A percentile compares a stretch with the other conserved stretches of the same genome.
phyloP scores from a whole-genome alignment of 169 alveolate species.

The Plasmodium ovale region DNA sequence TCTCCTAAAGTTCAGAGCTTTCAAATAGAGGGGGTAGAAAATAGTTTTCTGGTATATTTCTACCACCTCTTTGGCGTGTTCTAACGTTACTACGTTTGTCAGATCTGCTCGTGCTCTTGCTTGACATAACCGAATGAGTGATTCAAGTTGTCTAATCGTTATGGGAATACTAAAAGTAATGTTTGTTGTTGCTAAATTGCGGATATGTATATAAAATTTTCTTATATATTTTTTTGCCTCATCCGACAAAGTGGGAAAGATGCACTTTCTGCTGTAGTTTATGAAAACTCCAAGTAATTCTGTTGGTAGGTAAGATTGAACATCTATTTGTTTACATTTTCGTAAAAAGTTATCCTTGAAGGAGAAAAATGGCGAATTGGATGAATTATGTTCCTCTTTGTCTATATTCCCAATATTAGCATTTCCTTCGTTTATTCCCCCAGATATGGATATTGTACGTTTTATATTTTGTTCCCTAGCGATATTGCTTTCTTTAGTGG shows the following conservation, averaged over 20 bases:
- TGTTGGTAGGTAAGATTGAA: constrained; percentile 22
- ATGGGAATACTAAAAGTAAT: constrained; percentile 82
- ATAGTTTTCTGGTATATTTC: constrained; percentile 82
- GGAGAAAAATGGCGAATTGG: neutral
- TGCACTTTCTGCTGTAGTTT: constrained; percentile 33
- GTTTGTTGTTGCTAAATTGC: constrained; percentile 33
- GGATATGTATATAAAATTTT: constrained; percentile 54
- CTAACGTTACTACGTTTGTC: constrained; percentile 72
- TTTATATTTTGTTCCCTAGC: neutral
- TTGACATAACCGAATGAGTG: constrained; percentile 91
- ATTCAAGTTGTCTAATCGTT: constrained; percentile 91
- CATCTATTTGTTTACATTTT: constrained; percentile 68
- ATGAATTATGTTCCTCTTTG: neutral
- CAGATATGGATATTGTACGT: too few species aligned
- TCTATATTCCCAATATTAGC: neutral
- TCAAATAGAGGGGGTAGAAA: constrained; percentile 51
- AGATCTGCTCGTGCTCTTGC: constrained; percentile 92
- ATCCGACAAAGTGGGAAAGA: constrained; percentile 37
- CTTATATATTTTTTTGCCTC: constrained; percentile 64
- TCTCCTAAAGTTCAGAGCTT: constrained; percentile 44
- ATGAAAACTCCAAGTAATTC: constrained; percentile 52
- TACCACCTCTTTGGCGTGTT: constrained; percentile 81
- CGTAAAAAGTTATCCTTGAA: constrained; percentile 14
- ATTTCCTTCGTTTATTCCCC: too few species aligned
- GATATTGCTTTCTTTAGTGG: neutral